These are phyloP conservation scores for Aspergillus coremiiformis DNA, from an alignment of 495 filamentous ascomycete genomes.

Conservation along the genomic window DNA sequence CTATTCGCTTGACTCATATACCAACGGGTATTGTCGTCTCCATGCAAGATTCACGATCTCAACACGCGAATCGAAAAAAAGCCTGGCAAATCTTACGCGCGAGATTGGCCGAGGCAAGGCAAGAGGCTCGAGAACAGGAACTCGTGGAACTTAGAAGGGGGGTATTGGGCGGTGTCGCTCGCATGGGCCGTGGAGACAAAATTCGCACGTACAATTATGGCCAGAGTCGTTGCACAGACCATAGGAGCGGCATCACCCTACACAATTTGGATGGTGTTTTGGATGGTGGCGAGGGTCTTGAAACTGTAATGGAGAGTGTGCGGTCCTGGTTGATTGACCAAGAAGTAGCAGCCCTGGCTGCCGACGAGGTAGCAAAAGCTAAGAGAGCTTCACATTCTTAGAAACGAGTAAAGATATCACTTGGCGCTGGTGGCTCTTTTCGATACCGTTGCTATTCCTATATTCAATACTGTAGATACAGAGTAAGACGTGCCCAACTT, in stretches of 20 bases:
- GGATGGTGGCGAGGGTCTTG: constrained; percentile 60
- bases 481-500: neutral
- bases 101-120: constrained; percentile 67
- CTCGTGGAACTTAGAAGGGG: constrained; percentile 63
- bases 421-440: neutral
- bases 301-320: constrained; percentile 74
- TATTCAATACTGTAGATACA: neutral
- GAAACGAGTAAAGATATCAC: neutral
- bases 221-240: constrained; percentile 91
- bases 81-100: constrained; percentile 83
- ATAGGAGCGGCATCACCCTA: constrained; percentile 74
- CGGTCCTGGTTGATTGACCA: constrained; percentile 67
- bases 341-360: constrained; percentile 64
- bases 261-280: constrained; percentile 79
- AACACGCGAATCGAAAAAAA: constrained; percentile 75
- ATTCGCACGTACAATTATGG: constrained; percentile 92
- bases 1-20: constrained; percentile 85
- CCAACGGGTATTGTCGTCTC: constrained; percentile 78
- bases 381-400: constrained; percentile 12
- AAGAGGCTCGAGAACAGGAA: constrained; percentile 82
- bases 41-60: constrained; percentile 90
- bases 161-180: constrained; percentile 65
- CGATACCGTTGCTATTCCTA: neutral
- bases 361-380: constrained; percentile 31
- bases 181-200: constrained; percentile 85